Evolutionary conservation across 805 yeast genomes (phyloP).

Genomic region (Ogataea siamensis): DNA sequence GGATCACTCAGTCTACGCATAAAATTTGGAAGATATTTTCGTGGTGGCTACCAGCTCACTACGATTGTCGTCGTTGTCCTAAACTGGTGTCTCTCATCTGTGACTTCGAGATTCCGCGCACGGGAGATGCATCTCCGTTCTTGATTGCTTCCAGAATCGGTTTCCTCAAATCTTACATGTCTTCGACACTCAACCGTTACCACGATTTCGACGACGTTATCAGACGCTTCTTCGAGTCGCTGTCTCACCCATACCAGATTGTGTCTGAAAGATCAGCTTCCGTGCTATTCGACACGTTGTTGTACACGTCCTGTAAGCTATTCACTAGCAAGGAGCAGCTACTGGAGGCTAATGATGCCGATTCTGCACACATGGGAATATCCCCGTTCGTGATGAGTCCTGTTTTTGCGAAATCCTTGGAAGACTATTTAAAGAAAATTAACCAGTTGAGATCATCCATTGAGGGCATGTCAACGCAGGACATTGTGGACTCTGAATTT

Average conservation of each 20-base stretch:
- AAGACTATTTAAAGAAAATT: slow-evolving; percentile 44
- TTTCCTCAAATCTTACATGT: slow-evolving; percentile 46
- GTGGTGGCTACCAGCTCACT: slow-evolving; percentile 69
- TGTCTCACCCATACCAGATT: slow-evolving; percentile 68
- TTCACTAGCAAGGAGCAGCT: slow-evolving; percentile 37
- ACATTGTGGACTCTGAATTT: slow-evolving; percentile 56
- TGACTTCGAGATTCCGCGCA: slow-evolving; percentile 44
- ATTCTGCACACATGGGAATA: slow-evolving; percentile 36
- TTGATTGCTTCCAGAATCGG: slow-evolving; percentile 59
- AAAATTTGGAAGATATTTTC: slow-evolving; percentile 74
- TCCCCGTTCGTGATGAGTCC: slow-evolving; percentile 32
- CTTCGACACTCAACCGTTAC: slow-evolving; percentile 36
- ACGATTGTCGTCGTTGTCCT: slow-evolving; percentile 67
- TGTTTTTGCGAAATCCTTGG: slow-evolving; percentile 38
- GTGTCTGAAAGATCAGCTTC: slow-evolving; percentile 70
- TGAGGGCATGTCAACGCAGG: slow-evolving; percentile 47
- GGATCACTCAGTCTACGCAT: slow-evolving; percentile 69
- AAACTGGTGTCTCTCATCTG: slow-evolving; percentile 45
- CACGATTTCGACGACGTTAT: slow-evolving; percentile 47
- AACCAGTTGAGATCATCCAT: slow-evolving; percentile 33
- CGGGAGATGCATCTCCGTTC: slow-evolving; percentile 57
- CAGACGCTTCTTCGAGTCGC: slow-evolving; percentile 43
- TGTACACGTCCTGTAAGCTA: slow-evolving; percentile 19
- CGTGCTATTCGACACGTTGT: slow-evolving; percentile 42
- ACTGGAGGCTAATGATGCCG: slow-evolving; percentile 35